phyloP scores from a whole-genome alignment of 306 rosid species.

The Ormosia semicastrata region DNA sequence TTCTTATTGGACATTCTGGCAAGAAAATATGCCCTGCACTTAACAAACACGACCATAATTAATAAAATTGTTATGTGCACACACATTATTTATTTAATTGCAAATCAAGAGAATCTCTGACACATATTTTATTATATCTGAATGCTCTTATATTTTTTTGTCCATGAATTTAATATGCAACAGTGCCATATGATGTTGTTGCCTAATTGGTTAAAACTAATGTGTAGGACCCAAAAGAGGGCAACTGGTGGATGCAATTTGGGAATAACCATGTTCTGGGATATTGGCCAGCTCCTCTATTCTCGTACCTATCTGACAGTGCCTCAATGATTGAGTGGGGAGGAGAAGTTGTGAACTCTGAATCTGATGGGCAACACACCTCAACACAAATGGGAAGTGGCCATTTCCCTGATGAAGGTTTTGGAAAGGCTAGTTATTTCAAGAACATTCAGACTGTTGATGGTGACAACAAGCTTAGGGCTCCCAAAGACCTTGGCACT shows the following conservation, averaged over 20 bases:
- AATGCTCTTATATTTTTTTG: neutral
- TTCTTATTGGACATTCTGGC: constrained; percentile 35
- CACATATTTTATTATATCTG: constrained; percentile 27
- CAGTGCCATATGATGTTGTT: constrained; percentile 21
- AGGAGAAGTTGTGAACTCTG: constrained; percentile 57
- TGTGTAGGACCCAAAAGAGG: constrained; percentile 65
- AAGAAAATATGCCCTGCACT: constrained; percentile 17
- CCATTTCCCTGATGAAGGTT: constrained; percentile 59
- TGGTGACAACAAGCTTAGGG: constrained; percentile 43
- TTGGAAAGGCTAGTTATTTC: constrained; percentile 54
- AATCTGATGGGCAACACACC: constrained; percentile 54
- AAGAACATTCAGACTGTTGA: constrained; percentile 55
- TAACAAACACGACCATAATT: constrained; percentile 7
- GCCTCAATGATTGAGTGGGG: constrained; percentile 68
- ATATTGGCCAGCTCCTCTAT: constrained; percentile 59
- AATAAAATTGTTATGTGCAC: constrained; percentile 9
- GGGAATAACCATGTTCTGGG: constrained; percentile 53
- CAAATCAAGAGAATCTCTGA: constrained; percentile 40
- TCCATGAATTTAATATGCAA: constrained; percentile 32
- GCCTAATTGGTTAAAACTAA: constrained; percentile 6
- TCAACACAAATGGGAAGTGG: constrained; percentile 71
- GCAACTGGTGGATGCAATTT: constrained; percentile 69
- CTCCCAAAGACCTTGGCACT: constrained; percentile 49
- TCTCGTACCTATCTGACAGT: constrained; percentile 50
- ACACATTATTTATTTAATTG: constrained; percentile 21